Conservation (phyloP, 139 green algal species). For the Gonium pectorale region DNA sequence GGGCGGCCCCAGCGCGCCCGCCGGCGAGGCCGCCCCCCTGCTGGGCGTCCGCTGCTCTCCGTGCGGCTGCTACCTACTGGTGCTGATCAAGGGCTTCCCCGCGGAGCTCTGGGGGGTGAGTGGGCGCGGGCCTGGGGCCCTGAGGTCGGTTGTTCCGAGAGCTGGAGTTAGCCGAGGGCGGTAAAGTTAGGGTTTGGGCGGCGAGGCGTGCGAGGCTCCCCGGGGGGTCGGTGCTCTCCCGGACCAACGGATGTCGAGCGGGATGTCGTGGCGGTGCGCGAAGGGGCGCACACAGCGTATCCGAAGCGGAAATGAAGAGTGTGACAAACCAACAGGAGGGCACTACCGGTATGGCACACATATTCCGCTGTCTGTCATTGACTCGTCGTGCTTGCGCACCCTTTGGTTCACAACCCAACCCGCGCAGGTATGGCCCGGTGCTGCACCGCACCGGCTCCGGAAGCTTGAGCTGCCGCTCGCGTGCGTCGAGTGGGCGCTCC, state of each 20-base stretch:
- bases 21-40: conserved; percentile 64
- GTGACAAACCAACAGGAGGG: too few species aligned
- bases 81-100: conserved; percentile 75
- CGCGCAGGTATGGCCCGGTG: conserved; percentile 43
- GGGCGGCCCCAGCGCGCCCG: conserved; percentile 19
- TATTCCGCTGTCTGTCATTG: neutral
- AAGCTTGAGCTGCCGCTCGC: conserved; percentile 86
- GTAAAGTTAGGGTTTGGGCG: neutral
- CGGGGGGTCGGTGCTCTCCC: too few species aligned
- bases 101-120: conserved; percentile 84
- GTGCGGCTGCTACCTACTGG: conserved; percentile 76
- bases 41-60: conserved; percentile 74
- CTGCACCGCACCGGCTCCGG: conserved; percentile 63
- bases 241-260: neutral
- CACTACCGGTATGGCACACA: neutral
- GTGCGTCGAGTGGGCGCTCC: conserved; percentile 82
- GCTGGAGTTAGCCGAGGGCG: neutral
- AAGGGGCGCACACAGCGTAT: neutral
- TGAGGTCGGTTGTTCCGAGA: neutral
- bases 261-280: neutral
- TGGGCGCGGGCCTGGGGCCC: neutral
- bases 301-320: neutral
- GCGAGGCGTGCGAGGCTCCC: too few species aligned
- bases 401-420: neutral
- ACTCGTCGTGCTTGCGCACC: neutral